A percentile compares a stretch with the other conserved stretches of the same genome.
phyloP scores from a whole-genome alignment of 129 eudicot species.

The Artemisia argyi region DNA sequence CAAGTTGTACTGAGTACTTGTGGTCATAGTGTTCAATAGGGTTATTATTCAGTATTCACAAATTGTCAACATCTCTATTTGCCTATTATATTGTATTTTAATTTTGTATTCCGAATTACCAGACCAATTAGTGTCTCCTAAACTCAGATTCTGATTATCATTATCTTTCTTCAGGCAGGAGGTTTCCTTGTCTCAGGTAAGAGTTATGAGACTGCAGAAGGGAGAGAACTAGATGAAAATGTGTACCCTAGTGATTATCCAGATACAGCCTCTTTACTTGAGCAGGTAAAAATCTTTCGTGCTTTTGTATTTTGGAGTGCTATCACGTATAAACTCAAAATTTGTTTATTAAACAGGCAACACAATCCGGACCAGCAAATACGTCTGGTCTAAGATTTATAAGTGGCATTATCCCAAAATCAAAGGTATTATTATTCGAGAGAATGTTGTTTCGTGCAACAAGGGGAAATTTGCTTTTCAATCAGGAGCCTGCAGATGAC shows the following conservation, averaged over 20 bases:
- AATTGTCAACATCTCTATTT: neutral
- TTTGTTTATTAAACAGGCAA: constrained; percentile 58
- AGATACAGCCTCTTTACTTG: constrained; percentile 81
- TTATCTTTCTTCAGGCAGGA: constrained; percentile 69
- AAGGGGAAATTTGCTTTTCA: constrained; percentile 95
- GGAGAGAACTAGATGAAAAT: constrained; percentile 76
- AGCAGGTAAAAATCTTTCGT: constrained; percentile 51
- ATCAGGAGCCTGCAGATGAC: constrained; percentile 90
- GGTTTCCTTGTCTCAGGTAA: constrained; percentile 77
- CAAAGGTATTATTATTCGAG: constrained; percentile 81
- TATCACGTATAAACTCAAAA: constrained; percentile 11
- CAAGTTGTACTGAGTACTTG: neutral
- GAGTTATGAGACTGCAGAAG: constrained; percentile 56
- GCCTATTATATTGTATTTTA: neutral
- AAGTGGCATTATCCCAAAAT: constrained; percentile 82
- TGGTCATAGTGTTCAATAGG: constrained; percentile 1
- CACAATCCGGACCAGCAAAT: constrained; percentile 63
- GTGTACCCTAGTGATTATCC: constrained; percentile 61
- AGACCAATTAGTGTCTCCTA: constrained; percentile 5
- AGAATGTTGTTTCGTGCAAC: constrained; percentile 98
- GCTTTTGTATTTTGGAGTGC: neutral
- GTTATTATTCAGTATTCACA: neutral
- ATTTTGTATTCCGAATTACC: neutral
- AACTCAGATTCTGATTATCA: constrained; percentile 11
- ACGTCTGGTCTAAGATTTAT: constrained; percentile 87